Evolutionary conservation across 2,329 filamentous ascomycete genomes (phyloP).

Genomic region (Aspergillus arachidicola): DNA sequence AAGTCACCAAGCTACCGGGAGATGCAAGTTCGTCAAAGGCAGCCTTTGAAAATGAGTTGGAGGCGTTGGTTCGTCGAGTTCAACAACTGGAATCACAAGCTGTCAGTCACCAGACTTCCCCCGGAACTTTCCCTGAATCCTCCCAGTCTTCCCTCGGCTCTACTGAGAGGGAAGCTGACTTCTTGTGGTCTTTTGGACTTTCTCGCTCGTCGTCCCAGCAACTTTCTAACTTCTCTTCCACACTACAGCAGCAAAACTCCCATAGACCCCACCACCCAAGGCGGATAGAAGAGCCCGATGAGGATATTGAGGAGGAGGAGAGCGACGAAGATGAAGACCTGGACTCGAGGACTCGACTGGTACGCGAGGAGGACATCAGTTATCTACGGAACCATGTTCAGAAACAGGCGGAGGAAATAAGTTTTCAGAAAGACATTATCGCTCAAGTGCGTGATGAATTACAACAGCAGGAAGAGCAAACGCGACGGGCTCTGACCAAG

Average conservation of each 20-base stretch:
- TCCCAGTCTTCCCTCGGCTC: constrained; percentile 63
- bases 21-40: constrained; percentile 74
- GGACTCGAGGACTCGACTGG: constrained; percentile 53
- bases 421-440: constrained; percentile 82
- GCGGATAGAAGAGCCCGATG: constrained; percentile 35
- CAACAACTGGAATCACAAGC: constrained; percentile 81
- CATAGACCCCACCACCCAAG: constrained; percentile 41
- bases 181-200: constrained; percentile 38
- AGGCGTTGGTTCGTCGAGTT: constrained; percentile 74
- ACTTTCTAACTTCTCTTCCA: constrained; percentile 37
- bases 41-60: constrained; percentile 79
- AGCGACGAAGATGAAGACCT: constrained; percentile 53
- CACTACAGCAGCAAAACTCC: constrained; percentile 40
- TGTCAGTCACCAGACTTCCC: constrained; percentile 57
- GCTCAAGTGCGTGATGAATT: constrained; percentile 84
- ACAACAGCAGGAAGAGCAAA: constrained; percentile 79
- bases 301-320: constrained; percentile 38
- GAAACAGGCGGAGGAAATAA: constrained; percentile 89
- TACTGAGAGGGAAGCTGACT: constrained; percentile 46
- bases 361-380: constrained; percentile 79
- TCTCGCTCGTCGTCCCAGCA: constrained; percentile 36
- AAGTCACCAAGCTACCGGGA: constrained; percentile 73
- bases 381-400: constrained; percentile 88
- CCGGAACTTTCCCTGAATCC: constrained; percentile 78
- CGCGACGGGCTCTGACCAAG: constrained; percentile 77